These are phyloP conservation scores for Cajanus cajan DNA, from an alignment of 306 rosid genomes.

Conservation along the genomic window DNA sequence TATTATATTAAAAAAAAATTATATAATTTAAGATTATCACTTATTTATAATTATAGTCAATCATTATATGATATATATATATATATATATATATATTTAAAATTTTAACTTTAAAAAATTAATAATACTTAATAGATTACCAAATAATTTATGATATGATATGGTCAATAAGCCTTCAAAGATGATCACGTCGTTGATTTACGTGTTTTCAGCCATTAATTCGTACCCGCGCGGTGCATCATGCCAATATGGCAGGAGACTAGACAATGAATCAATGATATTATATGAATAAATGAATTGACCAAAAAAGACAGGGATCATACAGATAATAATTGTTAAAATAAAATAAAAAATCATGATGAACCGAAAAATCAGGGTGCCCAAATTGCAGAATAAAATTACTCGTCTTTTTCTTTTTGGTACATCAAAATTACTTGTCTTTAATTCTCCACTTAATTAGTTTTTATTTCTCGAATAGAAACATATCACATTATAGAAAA, in stretches of 20 bases:
- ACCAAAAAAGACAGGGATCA: neutral
- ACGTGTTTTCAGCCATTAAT: neutral
- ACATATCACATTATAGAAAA: neutral
- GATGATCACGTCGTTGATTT: neutral
- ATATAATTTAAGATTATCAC: no score
- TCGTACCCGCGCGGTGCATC: neutral
- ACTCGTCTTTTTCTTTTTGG: neutral
- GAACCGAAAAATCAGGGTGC: neutral
- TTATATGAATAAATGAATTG: neutral
- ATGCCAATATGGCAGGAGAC: neutral
- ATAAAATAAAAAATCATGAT: neutral
- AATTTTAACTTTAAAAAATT: no score
- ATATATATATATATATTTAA: no score
- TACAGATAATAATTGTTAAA: neutral
- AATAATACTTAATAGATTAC: no score
- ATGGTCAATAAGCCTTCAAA: neutral
- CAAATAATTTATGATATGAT: no score
- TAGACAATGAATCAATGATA: neutral
- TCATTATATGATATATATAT: no score
- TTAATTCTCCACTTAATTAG: neutral
- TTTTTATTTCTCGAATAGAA: neutral
- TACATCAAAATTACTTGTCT: neutral
- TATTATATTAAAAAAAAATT: no score
- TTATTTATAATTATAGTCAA: no score
- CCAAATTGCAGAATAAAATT: neutral